These are phyloP conservation scores for Saccharata proteae DNA, from an alignment of 2,329 filamentous ascomycete genomes.

Conservation along the genomic window DNA sequence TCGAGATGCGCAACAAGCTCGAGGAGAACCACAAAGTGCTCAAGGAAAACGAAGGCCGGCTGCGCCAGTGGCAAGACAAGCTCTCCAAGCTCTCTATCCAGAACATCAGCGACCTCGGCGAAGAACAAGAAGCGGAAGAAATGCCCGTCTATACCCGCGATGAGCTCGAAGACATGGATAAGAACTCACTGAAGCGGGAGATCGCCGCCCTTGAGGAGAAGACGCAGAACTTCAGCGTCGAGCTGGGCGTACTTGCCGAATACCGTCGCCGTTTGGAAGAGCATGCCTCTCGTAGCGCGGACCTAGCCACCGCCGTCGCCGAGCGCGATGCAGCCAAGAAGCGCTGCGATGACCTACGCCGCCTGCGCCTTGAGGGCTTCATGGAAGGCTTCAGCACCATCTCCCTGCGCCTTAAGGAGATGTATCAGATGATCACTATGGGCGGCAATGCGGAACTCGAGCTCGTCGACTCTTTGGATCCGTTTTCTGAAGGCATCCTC, in stretches of 20 bases:
- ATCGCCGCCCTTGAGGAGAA: conserved; percentile 59
- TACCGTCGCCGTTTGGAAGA: conserved; percentile 80
- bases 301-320: conserved; percentile 65
- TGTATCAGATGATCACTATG: conserved; percentile 99
- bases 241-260: conserved; percentile 77
- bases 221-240: conserved; percentile 76
- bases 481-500: conserved; percentile 90
- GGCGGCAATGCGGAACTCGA: conserved; percentile 96
- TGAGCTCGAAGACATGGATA: conserved; percentile 51
- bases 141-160: conserved; percentile 71
- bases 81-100: conserved; percentile 72
- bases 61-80: conserved; percentile 83
- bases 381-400: conserved; percentile 96
- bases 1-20: conserved; percentile 96
- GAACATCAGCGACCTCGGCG: conserved; percentile 51
- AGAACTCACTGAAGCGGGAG: conserved; percentile 48
- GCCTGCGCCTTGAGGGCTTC: conserved; percentile 85
- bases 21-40: conserved; percentile 91
- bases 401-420: conserved; percentile 90
- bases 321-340: conserved; percentile 81
- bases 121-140: conserved; percentile 34
- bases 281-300: conserved; percentile 67
- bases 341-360: conserved; percentile 81
- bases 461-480: conserved; percentile 88
- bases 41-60: conserved; percentile 70